Evolutionary conservation across 1,284 basidiomycete species (phyloP).

Genomic region (Entoloma clypeatum): DNA sequence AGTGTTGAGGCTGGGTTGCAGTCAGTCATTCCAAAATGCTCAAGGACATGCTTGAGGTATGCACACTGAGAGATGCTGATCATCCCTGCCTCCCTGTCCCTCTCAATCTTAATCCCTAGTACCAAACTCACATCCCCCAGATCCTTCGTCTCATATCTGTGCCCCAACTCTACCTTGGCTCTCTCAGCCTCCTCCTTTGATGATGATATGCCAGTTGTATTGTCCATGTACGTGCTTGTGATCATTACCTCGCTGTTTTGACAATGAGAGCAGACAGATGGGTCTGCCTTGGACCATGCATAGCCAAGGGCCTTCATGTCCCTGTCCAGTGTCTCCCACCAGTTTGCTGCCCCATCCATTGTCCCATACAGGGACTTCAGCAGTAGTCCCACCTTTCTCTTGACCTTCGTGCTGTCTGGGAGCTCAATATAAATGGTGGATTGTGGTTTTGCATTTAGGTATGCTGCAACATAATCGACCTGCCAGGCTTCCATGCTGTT

Average conservation of each 20-base stretch:
- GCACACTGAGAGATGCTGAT: too few species aligned
- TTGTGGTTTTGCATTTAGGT: constrained; percentile 20
- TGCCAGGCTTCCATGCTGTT: constrained; percentile 20
- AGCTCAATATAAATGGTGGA: constrained; percentile 27
- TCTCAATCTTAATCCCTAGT: too few species aligned
- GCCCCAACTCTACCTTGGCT: constrained; percentile 15
- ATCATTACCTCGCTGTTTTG: constrained; percentile 14
- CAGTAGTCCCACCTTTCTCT: constrained; percentile 16
- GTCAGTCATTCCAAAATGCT: too few species aligned
- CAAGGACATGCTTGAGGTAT: too few species aligned
- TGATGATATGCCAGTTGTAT: constrained; percentile 15
- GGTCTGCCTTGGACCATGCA: constrained; percentile 14
- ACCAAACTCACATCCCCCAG: too few species aligned
- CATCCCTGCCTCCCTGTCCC: too few species aligned
- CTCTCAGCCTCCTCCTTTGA: constrained; percentile 7
- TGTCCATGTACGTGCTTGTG: constrained; percentile 21
- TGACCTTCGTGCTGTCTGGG: constrained; percentile 12
- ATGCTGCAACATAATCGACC: constrained; percentile 29
- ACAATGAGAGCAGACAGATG: constrained; percentile 12
- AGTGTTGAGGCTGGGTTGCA: too few species aligned
- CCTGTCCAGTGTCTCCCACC: constrained; percentile 19
- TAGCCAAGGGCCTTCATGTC: constrained; percentile 14
- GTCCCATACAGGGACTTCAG: constrained; percentile 25
- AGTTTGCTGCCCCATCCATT: constrained; percentile 24
- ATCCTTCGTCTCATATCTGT: too few species aligned